Conservation (phyloP, 805 yeast genomes). For the Starmera caribaea region DNA sequence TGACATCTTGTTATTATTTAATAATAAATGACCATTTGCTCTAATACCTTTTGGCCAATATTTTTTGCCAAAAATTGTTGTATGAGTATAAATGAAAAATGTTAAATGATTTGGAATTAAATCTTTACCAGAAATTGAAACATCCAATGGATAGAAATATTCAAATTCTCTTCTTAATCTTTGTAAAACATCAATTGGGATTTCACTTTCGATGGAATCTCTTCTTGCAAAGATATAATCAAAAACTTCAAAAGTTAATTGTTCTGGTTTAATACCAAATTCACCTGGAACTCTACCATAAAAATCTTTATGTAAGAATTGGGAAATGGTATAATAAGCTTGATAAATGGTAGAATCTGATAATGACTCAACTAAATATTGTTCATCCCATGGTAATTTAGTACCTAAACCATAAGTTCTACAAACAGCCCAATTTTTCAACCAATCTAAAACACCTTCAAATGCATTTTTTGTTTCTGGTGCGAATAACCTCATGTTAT, state of each 20-base stretch:
- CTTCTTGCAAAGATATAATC: slow-evolving; percentile 78
- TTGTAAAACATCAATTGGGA: slow-evolving; percentile 59
- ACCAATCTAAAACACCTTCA: slow-evolving; percentile 92
- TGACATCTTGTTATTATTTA: slow-evolving; percentile 96
- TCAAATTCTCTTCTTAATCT: slow-evolving; percentile 88
- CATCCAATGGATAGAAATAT: slow-evolving; percentile 92
- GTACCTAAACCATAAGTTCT: slow-evolving; percentile 96
- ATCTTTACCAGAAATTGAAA: slow-evolving; percentile 91
- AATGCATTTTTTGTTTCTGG: slow-evolving; percentile 85
- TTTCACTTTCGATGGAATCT: slow-evolving; percentile 44
- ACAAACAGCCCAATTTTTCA: slow-evolving; percentile 96
- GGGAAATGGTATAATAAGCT: slow-evolving; percentile 87
- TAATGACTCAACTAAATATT: slow-evolving; percentile 85
- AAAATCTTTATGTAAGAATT: slow-evolving; percentile 76
- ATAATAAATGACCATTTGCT: slow-evolving; percentile 89
- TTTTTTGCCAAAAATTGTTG: slow-evolving; percentile 82
- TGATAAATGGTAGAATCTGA: slow-evolving; percentile 95
- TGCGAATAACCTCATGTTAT: slow-evolving; percentile 65
- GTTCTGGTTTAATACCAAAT: slow-evolving; percentile 65
- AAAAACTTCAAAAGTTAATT: slow-evolving; percentile 88
- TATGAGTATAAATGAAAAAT: slow-evolving; percentile 87
- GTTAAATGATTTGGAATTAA: slow-evolving; percentile 95
- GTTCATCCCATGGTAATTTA: slow-evolving; percentile 92
- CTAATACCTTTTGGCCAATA: slow-evolving; percentile 94
- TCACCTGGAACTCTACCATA: slow-evolving; percentile 73